Percentiles rank a stretch among this genome's conserved stretches.
These are phyloP conservation scores for Fomitopsis pinicola DNA, from an alignment of 1,284 basidiomycete species.

Conservation along the genomic window DNA sequence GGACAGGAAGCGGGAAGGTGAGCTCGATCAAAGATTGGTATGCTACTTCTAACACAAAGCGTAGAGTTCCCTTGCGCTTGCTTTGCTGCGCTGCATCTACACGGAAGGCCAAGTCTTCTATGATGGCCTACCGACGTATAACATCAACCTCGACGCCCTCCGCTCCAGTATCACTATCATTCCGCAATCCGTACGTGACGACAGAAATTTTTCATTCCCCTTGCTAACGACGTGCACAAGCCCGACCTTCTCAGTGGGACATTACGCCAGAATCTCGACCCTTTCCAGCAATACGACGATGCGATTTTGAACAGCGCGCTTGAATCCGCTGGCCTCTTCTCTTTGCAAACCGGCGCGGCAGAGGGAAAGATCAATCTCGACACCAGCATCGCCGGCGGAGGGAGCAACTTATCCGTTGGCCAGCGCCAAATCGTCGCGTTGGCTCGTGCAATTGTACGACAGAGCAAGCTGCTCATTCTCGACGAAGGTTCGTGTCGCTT, in stretches of 20 bases:
- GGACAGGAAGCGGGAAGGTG: not conserved
- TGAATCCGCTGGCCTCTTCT: not conserved
- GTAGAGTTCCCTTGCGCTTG: conserved; percentile 39
- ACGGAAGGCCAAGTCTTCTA: conserved; percentile 41
- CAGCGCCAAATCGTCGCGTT: not conserved
- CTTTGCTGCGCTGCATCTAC: conserved; percentile 41
- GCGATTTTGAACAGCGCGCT: not conserved
- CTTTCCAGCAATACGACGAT: not conserved
- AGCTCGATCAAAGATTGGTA: conserved; percentile 18
- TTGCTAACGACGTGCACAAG: not conserved
- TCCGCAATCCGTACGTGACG: conserved; percentile 28
- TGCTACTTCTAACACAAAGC: conserved; percentile 28
- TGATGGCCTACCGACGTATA: conserved; percentile 26
- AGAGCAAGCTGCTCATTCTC: conserved; percentile 1
- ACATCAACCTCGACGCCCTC: conserved; percentile 59
- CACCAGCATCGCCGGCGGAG: not conserved
- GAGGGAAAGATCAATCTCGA: not conserved
- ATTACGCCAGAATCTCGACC: not conserved
- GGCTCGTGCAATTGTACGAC: not conserved
- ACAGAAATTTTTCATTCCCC: not conserved
- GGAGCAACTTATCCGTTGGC: not conserved
- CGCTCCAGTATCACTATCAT: conserved; percentile 45
- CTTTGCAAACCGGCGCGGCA: not conserved
- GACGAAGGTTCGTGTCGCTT: not conserved
- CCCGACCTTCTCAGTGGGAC: not conserved